Conservation (phyloP, 441 rosid species). For the Populus hybrid region DNA sequence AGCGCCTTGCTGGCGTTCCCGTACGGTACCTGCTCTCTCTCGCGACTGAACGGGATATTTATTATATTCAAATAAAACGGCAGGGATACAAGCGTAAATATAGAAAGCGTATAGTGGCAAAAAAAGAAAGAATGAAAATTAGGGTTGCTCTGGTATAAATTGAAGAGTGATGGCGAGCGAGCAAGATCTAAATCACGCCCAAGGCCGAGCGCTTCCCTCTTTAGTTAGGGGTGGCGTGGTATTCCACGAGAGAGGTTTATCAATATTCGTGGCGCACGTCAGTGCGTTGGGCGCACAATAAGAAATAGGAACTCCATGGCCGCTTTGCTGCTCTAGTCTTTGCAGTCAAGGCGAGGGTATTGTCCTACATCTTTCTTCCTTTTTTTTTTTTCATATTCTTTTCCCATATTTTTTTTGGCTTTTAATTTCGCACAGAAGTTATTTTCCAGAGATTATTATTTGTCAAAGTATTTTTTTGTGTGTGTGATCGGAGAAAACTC, state of each 20-base stretch:
- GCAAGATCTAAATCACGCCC: constrained; percentile 15
- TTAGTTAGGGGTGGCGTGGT: constrained; percentile 53
- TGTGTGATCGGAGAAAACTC: no score
- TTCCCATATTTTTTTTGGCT: neutral
- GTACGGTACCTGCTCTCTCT: neutral
- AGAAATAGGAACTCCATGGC: constrained; percentile 34
- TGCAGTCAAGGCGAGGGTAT: constrained; percentile 44
- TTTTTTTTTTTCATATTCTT: no score
- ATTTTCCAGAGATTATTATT: neutral
- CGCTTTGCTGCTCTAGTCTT: constrained; percentile 48
- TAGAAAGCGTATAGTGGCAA: neutral
- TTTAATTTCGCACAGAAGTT: no score
- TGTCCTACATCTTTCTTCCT: constrained; percentile 33
- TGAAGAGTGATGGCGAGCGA: neutral
- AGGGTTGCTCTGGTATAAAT: neutral
- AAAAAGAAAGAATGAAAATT: neutral
- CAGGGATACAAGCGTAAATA: neutral
- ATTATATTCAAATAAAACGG: neutral
- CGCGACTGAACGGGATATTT: neutral
- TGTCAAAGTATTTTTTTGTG: no score
- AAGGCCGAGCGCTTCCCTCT: constrained; percentile 65
- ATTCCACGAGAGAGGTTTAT: constrained; percentile 46
- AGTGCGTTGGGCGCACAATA: constrained; percentile 45
- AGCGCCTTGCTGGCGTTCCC: neutral
- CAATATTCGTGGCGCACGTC: constrained; percentile 37